A percentile compares a stretch with the other conserved stretches of the same genome.
Conservation (phyloP, 164 flowering plant species). For the Berberis thunbergii region DNA sequence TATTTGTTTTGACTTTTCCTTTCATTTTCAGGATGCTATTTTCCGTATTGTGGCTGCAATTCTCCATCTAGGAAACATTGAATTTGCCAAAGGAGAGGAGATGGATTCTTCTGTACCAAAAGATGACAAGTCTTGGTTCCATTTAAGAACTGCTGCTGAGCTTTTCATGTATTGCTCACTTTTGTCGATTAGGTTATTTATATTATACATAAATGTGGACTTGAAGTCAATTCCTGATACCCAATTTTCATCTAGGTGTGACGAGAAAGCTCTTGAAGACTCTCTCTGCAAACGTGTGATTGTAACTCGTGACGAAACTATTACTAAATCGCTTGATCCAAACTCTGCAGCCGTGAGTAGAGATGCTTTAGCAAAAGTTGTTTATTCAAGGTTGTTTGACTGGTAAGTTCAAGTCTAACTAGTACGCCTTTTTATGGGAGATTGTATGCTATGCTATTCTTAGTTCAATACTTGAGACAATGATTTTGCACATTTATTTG, state of each 20-base stretch:
- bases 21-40: constrained; percentile 57
- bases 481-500: too few relatives aligned
- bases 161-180: constrained; percentile 48
- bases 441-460: too few relatives aligned
- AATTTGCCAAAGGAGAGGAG: constrained; percentile 64
- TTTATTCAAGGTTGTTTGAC: constrained; percentile 75
- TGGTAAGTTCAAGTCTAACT: constrained; percentile 33
- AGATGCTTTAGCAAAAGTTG: constrained; percentile 82
- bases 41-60: constrained; percentile 81
- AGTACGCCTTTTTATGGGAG: too few relatives aligned
- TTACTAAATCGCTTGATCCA: constrained; percentile 76
- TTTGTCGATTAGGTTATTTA: not conserved
- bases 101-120: constrained; percentile 74
- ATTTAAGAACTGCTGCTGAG: constrained; percentile 71
- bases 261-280: constrained; percentile 75
- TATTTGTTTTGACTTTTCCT: not conserved
- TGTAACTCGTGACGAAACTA: constrained; percentile 82
- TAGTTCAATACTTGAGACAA: too few relatives aligned
- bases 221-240: not conserved
- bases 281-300: constrained; percentile 83
- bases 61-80: constrained; percentile 81
- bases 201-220: not conserved
- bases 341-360: constrained; percentile 64
- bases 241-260: constrained; percentile 48
- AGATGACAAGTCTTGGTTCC: constrained; percentile 66